A percentile compares a stretch with the other conserved stretches of the same genome.
Evolutionary conservation across 2,329 filamentous ascomycete species (phyloP).

Genomic region (Coleophoma cylindrospora): DNA sequence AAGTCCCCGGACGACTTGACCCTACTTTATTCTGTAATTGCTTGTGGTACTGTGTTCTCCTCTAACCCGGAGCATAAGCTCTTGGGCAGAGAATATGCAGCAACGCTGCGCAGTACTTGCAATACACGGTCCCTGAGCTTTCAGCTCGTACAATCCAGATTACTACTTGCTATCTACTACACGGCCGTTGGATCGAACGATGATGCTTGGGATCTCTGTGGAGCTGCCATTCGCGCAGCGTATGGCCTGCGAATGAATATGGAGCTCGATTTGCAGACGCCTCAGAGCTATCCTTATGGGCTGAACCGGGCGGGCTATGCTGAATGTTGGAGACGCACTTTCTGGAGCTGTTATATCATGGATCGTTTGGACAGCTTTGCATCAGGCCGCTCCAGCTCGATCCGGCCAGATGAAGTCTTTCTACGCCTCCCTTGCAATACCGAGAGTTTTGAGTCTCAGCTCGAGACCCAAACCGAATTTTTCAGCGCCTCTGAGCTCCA

Average conservation of each 20-base stretch:
- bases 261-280: conserved; percentile 48
- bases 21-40: conserved; percentile 55
- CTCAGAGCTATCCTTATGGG: conserved; percentile 45
- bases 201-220: conserved; percentile 60
- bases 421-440: conserved; percentile 60
- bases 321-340: conserved; percentile 65
- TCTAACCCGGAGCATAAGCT: conserved; percentile 35
- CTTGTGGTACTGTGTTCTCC: conserved; percentile 51
- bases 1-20: conserved; percentile 51
- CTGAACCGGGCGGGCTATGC: conserved; percentile 52
- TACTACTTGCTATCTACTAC: conserved; percentile 64
- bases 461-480: conserved; percentile 50
- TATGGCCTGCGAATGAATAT: conserved; percentile 58
- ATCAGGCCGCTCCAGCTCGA: conserved; percentile 45
- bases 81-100: conserved; percentile 41
- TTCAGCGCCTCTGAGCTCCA: conserved; percentile 48
- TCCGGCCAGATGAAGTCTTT: conserved; percentile 62
- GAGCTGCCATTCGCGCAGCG: conserved; percentile 55
- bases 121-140: conserved; percentile 49
- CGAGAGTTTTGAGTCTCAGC: conserved; percentile 55
- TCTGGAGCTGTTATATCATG: conserved; percentile 67
- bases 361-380: conserved; percentile 62
- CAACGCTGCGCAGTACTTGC: conserved; percentile 53
- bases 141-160: conserved; percentile 60
- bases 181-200: conserved; percentile 54